Evolutionary conservation across 805 yeast species (phyloP).

Genomic region (Metschnikowia corniflorae): DNA sequence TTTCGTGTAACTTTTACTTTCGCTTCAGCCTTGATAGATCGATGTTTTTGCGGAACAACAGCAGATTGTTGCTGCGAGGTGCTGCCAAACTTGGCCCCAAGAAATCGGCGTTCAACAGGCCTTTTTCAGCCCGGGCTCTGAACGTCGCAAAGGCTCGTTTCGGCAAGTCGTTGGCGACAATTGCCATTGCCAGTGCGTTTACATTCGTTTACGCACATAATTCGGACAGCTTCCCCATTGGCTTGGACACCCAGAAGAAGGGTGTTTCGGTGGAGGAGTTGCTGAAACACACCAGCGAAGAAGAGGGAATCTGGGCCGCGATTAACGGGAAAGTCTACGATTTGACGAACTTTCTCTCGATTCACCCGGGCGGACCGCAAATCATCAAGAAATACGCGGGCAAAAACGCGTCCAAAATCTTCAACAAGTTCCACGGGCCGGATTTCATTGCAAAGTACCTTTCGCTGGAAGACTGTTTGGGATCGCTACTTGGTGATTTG

Average conservation of each 20-base stretch:
- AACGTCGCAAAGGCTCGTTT: not conserved
- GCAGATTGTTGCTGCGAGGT: not conserved
- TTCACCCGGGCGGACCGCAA: constrained; percentile 51
- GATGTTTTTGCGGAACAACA: no score
- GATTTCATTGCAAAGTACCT: constrained; percentile 20
- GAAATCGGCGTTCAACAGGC: not conserved
- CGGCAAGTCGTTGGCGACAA: not conserved
- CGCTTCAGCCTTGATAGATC: no score
- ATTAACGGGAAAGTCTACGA: constrained; percentile 35
- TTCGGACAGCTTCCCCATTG: not conserved
- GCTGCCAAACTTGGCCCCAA: not conserved
- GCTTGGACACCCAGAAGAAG: constrained; percentile 5
- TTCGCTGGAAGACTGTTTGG: constrained; percentile 19
- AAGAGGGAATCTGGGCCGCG: constrained; percentile 28
- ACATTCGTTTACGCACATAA: no score
- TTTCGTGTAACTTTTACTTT: no score
- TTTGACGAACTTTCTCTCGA: constrained; percentile 33
- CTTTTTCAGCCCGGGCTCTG: not conserved
- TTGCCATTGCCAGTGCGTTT: no score
- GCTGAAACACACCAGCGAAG: constrained; percentile 9
- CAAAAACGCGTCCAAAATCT: constrained; percentile 49
- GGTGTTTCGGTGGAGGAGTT: constrained; percentile 18
- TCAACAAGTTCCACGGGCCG: constrained; percentile 38
- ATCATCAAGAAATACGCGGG: constrained; percentile 36
- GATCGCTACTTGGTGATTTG: constrained; percentile 22